Evolutionary conservation across 2,329 filamentous ascomycete species (phyloP).

Genomic region (Diaporthe capsici): DNA sequence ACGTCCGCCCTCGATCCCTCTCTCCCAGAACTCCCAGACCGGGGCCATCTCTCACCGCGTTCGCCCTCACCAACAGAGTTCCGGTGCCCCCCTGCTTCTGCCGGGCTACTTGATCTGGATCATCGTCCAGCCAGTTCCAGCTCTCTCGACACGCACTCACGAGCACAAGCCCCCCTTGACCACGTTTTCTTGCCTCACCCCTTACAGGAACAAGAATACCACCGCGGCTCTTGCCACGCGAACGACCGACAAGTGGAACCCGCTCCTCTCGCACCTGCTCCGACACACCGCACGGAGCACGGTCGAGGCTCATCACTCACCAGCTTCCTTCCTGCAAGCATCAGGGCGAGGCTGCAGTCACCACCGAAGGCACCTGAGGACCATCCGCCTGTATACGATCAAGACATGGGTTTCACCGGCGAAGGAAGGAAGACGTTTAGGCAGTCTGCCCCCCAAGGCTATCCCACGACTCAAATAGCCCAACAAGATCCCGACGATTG

Average conservation of each 20-base stretch:
- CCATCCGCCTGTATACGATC: conserved; percentile 39
- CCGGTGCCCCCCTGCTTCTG: conserved; percentile 33
- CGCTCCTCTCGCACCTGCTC: conserved; percentile 38
- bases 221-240: conserved; percentile 50
- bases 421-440: conserved; percentile 51
- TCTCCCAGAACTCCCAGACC: conserved; percentile 42
- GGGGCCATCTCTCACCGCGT: conserved; percentile 42
- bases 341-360: conserved; percentile 49
- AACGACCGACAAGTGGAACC: conserved; percentile 44
- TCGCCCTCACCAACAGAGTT: conserved; percentile 22
- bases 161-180: conserved; percentile 30
- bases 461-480: conserved; percentile 16
- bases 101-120: conserved; percentile 26
- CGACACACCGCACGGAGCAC: conserved; percentile 44
- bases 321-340: conserved; percentile 50
- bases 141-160: conserved; percentile 24
- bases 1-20: conserved; percentile 46
- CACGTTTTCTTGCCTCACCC: conserved; percentile 37
- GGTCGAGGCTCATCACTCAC: conserved; percentile 55
- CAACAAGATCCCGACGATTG: conserved; percentile 36
- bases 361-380: conserved; percentile 42
- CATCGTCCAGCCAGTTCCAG: conserved; percentile 22
- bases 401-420: conserved; percentile 60
- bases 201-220: conserved; percentile 52
- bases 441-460: conserved; percentile 42